These are phyloP conservation scores for Phlebopus sp. DNA, from an alignment of 1,284 basidiomycete genomes.

Conservation along the genomic window DNA sequence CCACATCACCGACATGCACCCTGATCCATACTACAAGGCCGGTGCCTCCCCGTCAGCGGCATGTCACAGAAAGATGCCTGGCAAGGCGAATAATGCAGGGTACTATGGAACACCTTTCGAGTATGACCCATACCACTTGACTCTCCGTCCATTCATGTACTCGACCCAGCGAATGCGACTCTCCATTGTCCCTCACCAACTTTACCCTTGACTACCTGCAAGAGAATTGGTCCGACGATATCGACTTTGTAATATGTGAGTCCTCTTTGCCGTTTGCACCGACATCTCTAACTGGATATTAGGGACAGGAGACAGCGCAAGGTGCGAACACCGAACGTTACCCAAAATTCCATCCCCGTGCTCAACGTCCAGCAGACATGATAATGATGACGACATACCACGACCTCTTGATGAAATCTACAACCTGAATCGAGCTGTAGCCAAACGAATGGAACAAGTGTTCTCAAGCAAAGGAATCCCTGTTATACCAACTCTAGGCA, in stretches of 20 bases:
- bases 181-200: conserved; percentile 77
- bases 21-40: conserved; percentile 61
- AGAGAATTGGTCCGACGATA: conserved; percentile 75
- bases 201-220: conserved; percentile 80
- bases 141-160: neutral
- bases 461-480: conserved; percentile 73
- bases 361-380: conserved; percentile 57
- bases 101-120: conserved; percentile 62
- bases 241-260: conserved; percentile 88
- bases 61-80: conserved; percentile 65
- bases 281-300: conserved; percentile 10
- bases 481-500: conserved; percentile 82
- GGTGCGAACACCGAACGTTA: conserved; percentile 41
- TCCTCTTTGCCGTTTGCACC: conserved; percentile 9
- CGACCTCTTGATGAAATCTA: conserved; percentile 84
- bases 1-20: conserved; percentile 80
- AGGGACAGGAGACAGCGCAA: conserved; percentile 93
- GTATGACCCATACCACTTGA: conserved; percentile 36
- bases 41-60: conserved; percentile 51
- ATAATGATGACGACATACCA: conserved; percentile 80
- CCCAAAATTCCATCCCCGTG: neutral
- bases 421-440: conserved; percentile 68
- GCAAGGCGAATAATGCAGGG: conserved; percentile 52
- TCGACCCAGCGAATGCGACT: conserved; percentile 79
- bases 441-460: conserved; percentile 66